Evolutionary conservation across 2,329 filamentous ascomycete species (phyloP), one percentile per base, ranked within the genome.

Genomic region (Fusarium newnesense): DNA sequence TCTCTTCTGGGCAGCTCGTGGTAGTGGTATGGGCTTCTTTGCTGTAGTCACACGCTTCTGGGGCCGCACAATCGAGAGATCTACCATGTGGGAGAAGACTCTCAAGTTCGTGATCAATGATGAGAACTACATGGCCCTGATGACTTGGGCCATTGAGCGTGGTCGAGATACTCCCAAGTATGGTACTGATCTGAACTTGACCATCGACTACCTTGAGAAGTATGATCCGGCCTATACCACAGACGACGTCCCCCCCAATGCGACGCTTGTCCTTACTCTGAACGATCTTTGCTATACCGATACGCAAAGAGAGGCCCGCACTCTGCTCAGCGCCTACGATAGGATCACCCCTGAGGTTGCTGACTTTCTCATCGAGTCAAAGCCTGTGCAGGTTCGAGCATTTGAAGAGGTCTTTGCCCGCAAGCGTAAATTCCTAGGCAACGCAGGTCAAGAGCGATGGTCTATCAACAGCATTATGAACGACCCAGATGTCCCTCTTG

Each of bases 11-110:
- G 61, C 61, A 16, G 61, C 61, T 43, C 60, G 43, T 4, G 65
- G 65, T 19, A 64, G 60, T 30, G 65, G 65, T 2, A 56, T 59
- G 42, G 65, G 52, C 19, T 65, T 53, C 50, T 68, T 68, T 30
- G 60, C 53, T n/a, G 60, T 68, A 2, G 53, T 68, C 16, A 68
- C 65, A 19, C 42, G 60, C 13, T 59, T 68, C 47, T 68, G 54
- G 65, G 50, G 62, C 24, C 62, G 54, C 49, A 70, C 64, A 18
- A 70, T 70, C 26, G 57, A 37, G 56, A 34, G 32, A 37, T 53
- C 62, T 15, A 63, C 57, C n/a, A 46, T 61, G 40, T 52, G 59
- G 32, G 64, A 67, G 34, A 64, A 52, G 34, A 52, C 40, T 18
- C 62, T 64, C 24, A 39, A 58, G 18, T 47, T 57, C 3, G 62